A percentile compares a stretch with the other conserved stretches of the same genome.
Evolutionary conservation across 2,329 filamentous ascomycete genomes (phyloP).

Genomic region (Diaporthe humulicola): DNA sequence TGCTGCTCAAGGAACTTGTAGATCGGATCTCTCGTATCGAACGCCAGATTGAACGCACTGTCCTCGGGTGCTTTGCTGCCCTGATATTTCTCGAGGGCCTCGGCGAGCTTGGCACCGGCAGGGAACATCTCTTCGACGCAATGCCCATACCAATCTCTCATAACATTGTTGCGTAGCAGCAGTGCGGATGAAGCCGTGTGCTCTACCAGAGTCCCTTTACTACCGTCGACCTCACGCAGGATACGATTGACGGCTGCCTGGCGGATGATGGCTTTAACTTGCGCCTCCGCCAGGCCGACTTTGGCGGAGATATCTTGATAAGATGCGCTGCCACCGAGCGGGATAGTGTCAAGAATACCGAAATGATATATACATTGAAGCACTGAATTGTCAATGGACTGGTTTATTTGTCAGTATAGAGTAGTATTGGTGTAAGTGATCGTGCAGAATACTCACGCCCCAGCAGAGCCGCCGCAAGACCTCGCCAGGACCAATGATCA

Average conservation of each 20-base stretch:
- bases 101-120: slow-evolving; percentile 9
- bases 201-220: not conserved
- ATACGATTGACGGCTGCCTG: slow-evolving; percentile 9
- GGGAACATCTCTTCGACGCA: slow-evolving; percentile 15
- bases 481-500: slow-evolving; percentile 6
- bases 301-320: not conserved
- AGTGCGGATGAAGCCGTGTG: not conserved
- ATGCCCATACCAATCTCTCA: slow-evolving; percentile 9
- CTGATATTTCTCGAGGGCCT: slow-evolving; percentile 19
- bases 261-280: slow-evolving; percentile 9
- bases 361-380: slow-evolving; percentile 18
- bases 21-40: slow-evolving; percentile 6
- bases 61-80: slow-evolving; percentile 16
- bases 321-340: not conserved
- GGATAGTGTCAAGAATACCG: not conserved
- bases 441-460: not conserved
- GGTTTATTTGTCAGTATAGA: not conserved
- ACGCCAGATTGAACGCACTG: not conserved
- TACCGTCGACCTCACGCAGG: not conserved
- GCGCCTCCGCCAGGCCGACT: not conserved
- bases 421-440: not conserved
- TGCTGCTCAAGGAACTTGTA: slow-evolving; percentile 19
- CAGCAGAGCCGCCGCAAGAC: slow-evolving; percentile 12
- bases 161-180: not conserved
- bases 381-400: slow-evolving; percentile 12